A percentile compares a stretch with the other conserved stretches of the same genome.
Evolutionary conservation across 176 grass and related monocot species (phyloP).

Genomic region (Pontederia crassipes): DNA sequence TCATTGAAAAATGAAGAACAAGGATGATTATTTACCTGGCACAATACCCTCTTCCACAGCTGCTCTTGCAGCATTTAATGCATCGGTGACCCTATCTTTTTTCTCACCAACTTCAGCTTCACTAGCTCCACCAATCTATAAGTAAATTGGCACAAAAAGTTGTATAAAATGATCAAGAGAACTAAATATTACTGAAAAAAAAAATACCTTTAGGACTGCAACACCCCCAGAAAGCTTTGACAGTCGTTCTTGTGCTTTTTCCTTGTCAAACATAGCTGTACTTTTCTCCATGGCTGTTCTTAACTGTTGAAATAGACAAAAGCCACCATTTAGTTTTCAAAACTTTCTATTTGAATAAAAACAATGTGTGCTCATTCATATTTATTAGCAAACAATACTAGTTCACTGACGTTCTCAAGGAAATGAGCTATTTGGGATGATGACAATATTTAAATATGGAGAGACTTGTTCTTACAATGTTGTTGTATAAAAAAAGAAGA

Average conservation of each 20-base stretch:
- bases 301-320: slow-evolving; percentile 45
- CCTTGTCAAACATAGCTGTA: slow-evolving; percentile 84
- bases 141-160: slow-evolving; percentile 2
- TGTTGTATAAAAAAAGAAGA: no score
- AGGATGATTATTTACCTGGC: slow-evolving; percentile 34
- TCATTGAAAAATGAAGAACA: not conserved
- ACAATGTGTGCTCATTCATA: not conserved
- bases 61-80: slow-evolving; percentile 75
- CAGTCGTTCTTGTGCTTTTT: slow-evolving; percentile 86
- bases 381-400: no score
- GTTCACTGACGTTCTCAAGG: not conserved
- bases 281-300: slow-evolving; percentile 66
- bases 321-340: slow-evolving; percentile 1
- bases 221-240: slow-evolving; percentile 92
- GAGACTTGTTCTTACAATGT: not conserved
- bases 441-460: not conserved
- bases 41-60: slow-evolving; percentile 88
- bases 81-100: slow-evolving; percentile 94
- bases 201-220: slow-evolving; percentile 71
- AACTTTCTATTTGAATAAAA: not conserved
- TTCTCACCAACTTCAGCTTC: slow-evolving; percentile 92
- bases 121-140: slow-evolving; percentile 84
- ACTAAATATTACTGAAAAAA: slow-evolving; percentile 9
- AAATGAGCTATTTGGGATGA: not conserved
- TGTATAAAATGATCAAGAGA: slow-evolving; percentile 7